These are phyloP conservation scores for Populus trichocarpa DNA, from an alignment of 441 rosid genomes.

Conservation along the genomic window DNA sequence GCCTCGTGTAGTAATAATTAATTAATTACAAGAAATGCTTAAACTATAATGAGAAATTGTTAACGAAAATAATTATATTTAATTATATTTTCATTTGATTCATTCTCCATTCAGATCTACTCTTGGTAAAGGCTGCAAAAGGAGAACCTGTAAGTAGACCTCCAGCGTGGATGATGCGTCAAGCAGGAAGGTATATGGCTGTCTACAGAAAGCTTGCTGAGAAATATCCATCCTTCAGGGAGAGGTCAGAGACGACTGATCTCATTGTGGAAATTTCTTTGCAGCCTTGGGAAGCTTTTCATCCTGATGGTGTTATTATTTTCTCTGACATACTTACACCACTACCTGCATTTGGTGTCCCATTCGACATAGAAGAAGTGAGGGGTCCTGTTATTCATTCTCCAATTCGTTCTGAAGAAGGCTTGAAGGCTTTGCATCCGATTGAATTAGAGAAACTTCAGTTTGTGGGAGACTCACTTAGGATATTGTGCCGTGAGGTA, in stretches of 20 bases:
- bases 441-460: constrained; percentile 68
- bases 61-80: no score
- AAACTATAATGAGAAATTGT: no score
- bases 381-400: constrained; percentile 80
- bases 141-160: constrained; percentile 74
- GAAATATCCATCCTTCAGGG: constrained; percentile 87
- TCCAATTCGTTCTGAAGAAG: constrained; percentile 69
- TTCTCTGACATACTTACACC: constrained; percentile 98
- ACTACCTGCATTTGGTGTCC: constrained; percentile 86
- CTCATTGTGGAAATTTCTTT: constrained; percentile 88
- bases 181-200: constrained; percentile 98
- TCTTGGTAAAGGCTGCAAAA: constrained; percentile 89
- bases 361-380: constrained; percentile 88
- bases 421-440: constrained; percentile 65
- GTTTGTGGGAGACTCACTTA: constrained; percentile 76
- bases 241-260: constrained; percentile 91
- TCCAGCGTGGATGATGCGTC: constrained; percentile 99
- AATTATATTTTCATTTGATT: not conserved
- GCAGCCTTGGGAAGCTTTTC: constrained; percentile 96
- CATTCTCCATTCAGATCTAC: constrained; percentile 47
- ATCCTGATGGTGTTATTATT: constrained; percentile 86
- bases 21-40: no score
- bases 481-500: constrained; percentile 75
- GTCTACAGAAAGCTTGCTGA: constrained; percentile 89
- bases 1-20: no score